Evolutionary conservation across 2,329 filamentous ascomycete genomes (phyloP), one percentile per base, ranked within the genome.

Genomic region (Hypoxylon sp.): DNA sequence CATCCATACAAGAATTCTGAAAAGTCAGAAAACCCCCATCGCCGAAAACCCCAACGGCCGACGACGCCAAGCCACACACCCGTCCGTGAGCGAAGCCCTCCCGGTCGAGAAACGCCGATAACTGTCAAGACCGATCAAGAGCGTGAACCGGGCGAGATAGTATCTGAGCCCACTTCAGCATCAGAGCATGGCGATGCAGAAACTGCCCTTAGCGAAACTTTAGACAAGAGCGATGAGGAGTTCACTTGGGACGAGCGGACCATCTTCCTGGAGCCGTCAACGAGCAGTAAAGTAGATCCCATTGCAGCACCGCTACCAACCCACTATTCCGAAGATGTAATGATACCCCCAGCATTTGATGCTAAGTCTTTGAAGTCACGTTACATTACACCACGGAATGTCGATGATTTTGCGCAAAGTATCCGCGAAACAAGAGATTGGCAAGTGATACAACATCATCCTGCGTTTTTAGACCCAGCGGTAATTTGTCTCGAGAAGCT

Each of bases 381-480:
- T 55, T 76, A 74, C 39, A 71, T 77, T 25, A 77, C 71, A 5
- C 53, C 69, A 14, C 61, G 61, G 4, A 78, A 77, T 45, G 62
- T 77, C 0, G 76, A 78, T 39, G 75, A 77, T 37, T 78, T 77
- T 45, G 68, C 75, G 1, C 61, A 73, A 55, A 73, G 70, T 43
- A 61, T 77, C 47, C 73, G 75, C 14, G 72, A 78, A 41, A 77
- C 75, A 7, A 71, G 73, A 50, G 70, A 73, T 53, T 78, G 76
- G 76, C 68, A 72, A 11, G 54, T 71, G 12, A 70, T 76, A 66
- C 71, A 74, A 41, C 61, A 76, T 41, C 74, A 77, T 61, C 74
- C 74, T 11, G 37, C 64, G 4, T 76, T 77, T 53, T 48, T 74
- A 14, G 63, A 73, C 12, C 66, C 70, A 12, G 60, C 14, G n/a